A percentile compares a stretch with the other conserved stretches of the same genome.
phyloP scores from a whole-genome alignment of 768 basidiomycete genomes.

The Panus rudis region DNA sequence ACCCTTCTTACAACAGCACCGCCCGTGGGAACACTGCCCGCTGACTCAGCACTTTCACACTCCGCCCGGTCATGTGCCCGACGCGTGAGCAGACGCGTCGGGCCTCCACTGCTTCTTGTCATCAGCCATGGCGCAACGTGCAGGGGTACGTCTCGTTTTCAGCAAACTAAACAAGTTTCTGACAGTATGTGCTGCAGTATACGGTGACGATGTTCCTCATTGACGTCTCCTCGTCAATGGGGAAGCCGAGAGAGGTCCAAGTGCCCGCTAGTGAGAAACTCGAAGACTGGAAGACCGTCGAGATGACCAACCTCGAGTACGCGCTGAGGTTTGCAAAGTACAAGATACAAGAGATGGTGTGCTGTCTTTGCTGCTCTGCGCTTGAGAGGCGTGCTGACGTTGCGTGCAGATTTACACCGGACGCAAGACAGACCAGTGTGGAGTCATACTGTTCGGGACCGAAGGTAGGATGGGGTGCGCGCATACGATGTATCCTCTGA shows the following conservation, averaged over 20 bases:
- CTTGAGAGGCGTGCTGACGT: neutral
- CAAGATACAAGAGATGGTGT: slow-evolving; percentile 87
- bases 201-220: slow-evolving; percentile 86
- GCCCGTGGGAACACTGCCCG: too few species aligned
- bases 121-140: slow-evolving; percentile 71
- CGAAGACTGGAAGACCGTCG: slow-evolving; percentile 41
- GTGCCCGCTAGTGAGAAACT: slow-evolving; percentile 31
- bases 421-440: slow-evolving; percentile 90
- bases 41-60: too few species aligned
- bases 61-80: too few species aligned
- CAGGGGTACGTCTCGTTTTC: slow-evolving; percentile 50
- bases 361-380: too few species aligned
- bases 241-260: slow-evolving; percentile 47
- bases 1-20: too few species aligned
- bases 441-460: slow-evolving; percentile 83
- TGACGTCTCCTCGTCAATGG: slow-evolving; percentile 87
- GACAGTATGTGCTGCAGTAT: slow-evolving; percentile 39
- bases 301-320: slow-evolving; percentile 78
- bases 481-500: neutral
- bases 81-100: too few species aligned
- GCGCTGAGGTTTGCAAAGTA: slow-evolving; percentile 81
- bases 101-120: too few species aligned
- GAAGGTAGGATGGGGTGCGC: slow-evolving; percentile 41
- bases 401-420: slow-evolving; percentile 75
- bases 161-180: neutral